Percentiles rank a stretch among this genome's conserved stretches.
Conservation (phyloP, 768 basidiomycete species). For the Kwoniella dejecticola region DNA sequence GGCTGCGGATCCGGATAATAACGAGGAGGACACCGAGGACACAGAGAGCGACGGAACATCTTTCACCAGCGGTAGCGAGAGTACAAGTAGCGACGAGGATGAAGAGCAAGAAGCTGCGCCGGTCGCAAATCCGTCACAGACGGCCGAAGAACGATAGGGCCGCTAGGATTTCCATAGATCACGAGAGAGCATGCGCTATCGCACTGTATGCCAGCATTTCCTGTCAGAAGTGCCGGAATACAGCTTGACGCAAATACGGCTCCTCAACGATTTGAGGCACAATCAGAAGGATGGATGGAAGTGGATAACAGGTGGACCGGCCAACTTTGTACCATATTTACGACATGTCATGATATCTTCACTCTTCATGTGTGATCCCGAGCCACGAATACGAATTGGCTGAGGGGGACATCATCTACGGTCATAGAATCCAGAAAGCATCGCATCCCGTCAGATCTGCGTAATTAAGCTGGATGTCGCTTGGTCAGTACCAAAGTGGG, state of each 20-base stretch:
- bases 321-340: too few relatives aligned
- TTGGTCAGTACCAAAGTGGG: background rate
- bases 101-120: background rate
- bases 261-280: too few relatives aligned
- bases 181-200: too few relatives aligned
- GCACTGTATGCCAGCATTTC: too few relatives aligned
- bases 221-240: too few relatives aligned
- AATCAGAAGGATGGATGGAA: too few relatives aligned
- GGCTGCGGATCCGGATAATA: conserved; percentile 7
- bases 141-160: background rate
- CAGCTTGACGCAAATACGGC: too few relatives aligned
- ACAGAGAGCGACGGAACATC: conserved; percentile 1
- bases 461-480: conserved; percentile 1
- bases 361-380: too few relatives aligned
- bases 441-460: background rate
- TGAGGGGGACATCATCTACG: background rate
- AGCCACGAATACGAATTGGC: too few relatives aligned
- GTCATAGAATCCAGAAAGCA: background rate
- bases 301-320: too few relatives aligned
- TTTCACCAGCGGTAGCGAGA: conserved; percentile 11
- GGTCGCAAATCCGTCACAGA: background rate
- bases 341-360: too few relatives aligned
- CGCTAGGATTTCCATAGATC: too few relatives aligned
- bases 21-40: background rate
- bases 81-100: conserved; percentile 3